Base-by-base conservation (phyloP, 2,329 filamentous ascomycete species). In the Cladophialophora yegresii region DNA sequence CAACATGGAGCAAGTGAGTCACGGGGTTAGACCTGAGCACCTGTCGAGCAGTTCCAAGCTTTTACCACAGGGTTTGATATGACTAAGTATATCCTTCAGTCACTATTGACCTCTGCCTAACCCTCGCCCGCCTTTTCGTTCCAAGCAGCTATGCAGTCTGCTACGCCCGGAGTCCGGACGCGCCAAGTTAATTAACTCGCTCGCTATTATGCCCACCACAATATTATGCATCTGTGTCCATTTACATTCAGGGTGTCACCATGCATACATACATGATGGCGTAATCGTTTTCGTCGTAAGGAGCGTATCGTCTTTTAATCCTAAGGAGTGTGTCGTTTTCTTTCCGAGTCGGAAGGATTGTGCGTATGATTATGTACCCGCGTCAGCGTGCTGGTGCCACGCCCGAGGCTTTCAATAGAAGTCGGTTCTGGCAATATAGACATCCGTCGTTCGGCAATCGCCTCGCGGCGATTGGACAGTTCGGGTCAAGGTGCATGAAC, bases 341-440 rank as follows among this genome's bases (percentile, higher is more conserved):
- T 32, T 8, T 43, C 47, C 8, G 36, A 28, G 40, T 57, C 54
- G 40, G 45, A 30, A 57, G 23, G 55, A 49, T 58, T 40, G 55
- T 58, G 32, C n/a, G 36, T n/a, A 43, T n/a, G 36, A 43, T 43
- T 16, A 6, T 45, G 55, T 50, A 9, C 55, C 49, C 55, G 12
- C 12, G 55, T 26, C 55, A 10, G 55, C 32, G 40, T 47, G 26
- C 55, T 58, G 55, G 40, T 49, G 20, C 55, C 55, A 32, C 4
- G 55, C 33, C 16, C 30, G 40, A 49, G 40, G 22, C 23, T n/a
- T 10, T 10, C 8, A 49, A 20, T 57, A 57, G 22, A 57, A 22
- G 23, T 4, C 10, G 13, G 12, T 50, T 26, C 9, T 50, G 23
- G 13, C 47, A 50, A 23, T 20, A 20, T 50, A 20, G 12, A 10